phyloP scores from a whole-genome alignment of 371 early-diverging fungal species.

The Saksenaea vasiformis region DNA sequence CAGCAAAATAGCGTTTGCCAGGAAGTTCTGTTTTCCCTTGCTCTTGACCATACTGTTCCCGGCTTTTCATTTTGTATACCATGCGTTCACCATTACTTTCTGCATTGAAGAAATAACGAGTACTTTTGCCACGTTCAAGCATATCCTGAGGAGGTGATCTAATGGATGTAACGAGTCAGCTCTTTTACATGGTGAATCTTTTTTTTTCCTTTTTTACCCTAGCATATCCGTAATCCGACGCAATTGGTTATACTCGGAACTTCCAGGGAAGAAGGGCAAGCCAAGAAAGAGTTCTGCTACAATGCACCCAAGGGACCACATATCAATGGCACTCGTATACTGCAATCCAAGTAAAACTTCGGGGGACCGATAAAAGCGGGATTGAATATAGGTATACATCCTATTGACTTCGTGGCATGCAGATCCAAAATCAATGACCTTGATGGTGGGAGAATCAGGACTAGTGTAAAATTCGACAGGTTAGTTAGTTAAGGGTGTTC shows the following conservation, averaged over 20 bases:
- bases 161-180: not conserved
- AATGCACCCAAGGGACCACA: slow-evolving; percentile 99
- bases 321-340: slow-evolving; percentile 94
- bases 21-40: slow-evolving; percentile 74
- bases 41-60: slow-evolving; percentile 83
- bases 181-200: not conserved
- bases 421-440: slow-evolving; percentile 99
- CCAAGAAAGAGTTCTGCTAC: slow-evolving; percentile 96
- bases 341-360: slow-evolving; percentile 96
- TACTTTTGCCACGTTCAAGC: slow-evolving; percentile 38
- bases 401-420: slow-evolving; percentile 92
- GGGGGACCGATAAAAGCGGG: slow-evolving; percentile 96
- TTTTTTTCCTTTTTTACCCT: slow-evolving; percentile 51
- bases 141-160: slow-evolving; percentile 42
- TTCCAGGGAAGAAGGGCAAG: slow-evolving; percentile 93
- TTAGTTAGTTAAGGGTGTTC: not conserved
- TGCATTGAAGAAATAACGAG: slow-evolving; percentile 31
- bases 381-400: slow-evolving; percentile 96
- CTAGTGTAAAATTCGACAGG: slow-evolving; percentile 24
- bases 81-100: slow-evolving; percentile 27
- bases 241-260: slow-evolving; percentile 94
- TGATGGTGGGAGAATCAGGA: slow-evolving; percentile 83
- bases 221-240: slow-evolving; percentile 87
- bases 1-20: slow-evolving; percentile 85
- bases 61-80: slow-evolving; percentile 74